A percentile compares a stretch with the other conserved stretches of the same genome.
Evolutionary conservation across 805 yeast species (phyloP).

Genomic region (Yarrowia yakushimensis): DNA sequence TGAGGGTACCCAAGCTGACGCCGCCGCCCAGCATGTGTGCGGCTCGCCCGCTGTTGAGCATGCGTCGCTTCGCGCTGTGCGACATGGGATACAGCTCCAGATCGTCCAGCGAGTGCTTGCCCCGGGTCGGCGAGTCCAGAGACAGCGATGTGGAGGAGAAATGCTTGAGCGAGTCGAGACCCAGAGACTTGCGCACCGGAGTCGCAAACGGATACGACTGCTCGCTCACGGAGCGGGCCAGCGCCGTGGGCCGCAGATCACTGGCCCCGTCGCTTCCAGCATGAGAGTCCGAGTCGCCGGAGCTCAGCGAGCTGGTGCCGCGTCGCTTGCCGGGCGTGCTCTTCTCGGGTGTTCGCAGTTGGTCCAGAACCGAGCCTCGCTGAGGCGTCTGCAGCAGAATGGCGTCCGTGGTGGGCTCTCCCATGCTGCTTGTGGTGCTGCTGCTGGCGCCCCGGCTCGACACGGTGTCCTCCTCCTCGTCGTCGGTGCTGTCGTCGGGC

Average conservation of each 20-base stretch:
- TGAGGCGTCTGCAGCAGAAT: conserved; percentile 6
- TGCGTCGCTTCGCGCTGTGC: conserved; percentile 22
- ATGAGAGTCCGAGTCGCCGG: conserved; percentile 1
- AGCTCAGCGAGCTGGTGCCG: not conserved
- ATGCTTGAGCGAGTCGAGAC: conserved; percentile 21
- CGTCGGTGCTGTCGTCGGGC: conserved; percentile 22
- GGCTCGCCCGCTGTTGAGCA: conserved; percentile 15
- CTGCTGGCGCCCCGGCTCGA: not conserved
- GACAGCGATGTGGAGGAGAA: conserved; percentile 14
- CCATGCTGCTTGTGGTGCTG: not conserved
- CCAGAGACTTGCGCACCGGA: conserved; percentile 6
- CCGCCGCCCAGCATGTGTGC: conserved; percentile 15
- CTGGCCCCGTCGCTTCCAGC: conserved; percentile 2
- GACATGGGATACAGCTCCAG: conserved; percentile 16
- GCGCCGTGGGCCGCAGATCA: conserved; percentile 15
- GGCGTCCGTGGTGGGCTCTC: conserved; percentile 9
- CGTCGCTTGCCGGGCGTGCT: conserved; percentile 9
- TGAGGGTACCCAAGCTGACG: conserved; percentile 2
- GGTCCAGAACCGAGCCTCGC: not conserved
- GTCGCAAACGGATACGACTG: conserved; percentile 23
- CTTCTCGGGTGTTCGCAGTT: conserved; percentile 19
- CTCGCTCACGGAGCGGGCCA: conserved; percentile 15
- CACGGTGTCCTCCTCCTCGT: conserved; percentile 8
- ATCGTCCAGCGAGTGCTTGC: conserved; percentile 20
- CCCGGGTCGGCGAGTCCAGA: conserved; percentile 14